Conservation (phyloP, 192 early-diverging fungal genomes). For the Gigaspora rosea region DNA sequence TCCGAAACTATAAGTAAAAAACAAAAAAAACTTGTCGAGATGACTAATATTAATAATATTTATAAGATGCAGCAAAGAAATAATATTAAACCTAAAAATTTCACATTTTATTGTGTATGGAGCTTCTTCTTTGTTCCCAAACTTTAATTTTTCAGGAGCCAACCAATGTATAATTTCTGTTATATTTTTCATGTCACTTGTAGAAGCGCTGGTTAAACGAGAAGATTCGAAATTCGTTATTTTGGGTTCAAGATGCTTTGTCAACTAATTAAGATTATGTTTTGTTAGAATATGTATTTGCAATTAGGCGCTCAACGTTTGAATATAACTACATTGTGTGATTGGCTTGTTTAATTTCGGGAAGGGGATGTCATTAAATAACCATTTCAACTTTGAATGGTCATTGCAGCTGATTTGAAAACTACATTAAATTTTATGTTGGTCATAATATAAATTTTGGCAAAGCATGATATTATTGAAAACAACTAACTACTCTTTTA, state of each 20-base stretch:
- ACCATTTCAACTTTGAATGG: no score
- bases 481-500: no score
- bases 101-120: constrained; percentile 26
- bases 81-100: constrained; percentile 12
- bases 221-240: constrained; percentile 18
- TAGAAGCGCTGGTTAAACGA: background rate
- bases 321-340: background rate
- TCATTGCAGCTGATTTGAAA: no score
- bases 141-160: constrained; percentile 25
- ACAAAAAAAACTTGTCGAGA: background rate
- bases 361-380: no score
- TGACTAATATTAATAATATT: background rate
- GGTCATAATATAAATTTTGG: no score
- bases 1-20: background rate
- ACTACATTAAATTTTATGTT: no score
- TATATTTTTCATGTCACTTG: background rate
- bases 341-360: no score
- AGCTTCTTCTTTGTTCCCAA: no score
- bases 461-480: no score
- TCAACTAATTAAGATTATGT: background rate
- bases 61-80: background rate
- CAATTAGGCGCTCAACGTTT: background rate
- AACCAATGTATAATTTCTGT: constrained; percentile 15
- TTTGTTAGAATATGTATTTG: background rate
- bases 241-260: background rate